These are phyloP conservation scores for Fraxinus quadrangulata DNA, from an alignment of 257 asterid genomes.

Conservation along the genomic window DNA sequence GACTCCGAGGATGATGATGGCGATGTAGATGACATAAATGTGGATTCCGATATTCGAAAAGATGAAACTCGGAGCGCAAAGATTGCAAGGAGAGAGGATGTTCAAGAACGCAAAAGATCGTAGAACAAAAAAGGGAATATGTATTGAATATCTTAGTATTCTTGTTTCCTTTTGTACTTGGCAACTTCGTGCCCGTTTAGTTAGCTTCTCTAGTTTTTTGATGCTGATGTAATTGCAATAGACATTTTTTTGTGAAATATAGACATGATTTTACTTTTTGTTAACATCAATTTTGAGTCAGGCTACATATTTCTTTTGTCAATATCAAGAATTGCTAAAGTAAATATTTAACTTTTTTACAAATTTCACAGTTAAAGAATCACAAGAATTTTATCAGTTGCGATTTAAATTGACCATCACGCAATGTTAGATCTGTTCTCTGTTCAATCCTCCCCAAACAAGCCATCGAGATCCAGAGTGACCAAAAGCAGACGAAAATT, in stretches of 20 bases:
- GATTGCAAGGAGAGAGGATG: neutral
- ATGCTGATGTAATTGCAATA: neutral
- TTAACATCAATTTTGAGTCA: too few relatives aligned
- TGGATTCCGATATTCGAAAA: constrained; percentile 2
- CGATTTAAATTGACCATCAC: too few relatives aligned
- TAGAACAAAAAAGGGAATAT: constrained; percentile 3
- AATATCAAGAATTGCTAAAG: too few relatives aligned
- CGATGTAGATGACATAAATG: neutral
- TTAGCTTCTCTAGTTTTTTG: neutral
- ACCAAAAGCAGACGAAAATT: too few relatives aligned
- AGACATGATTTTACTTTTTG: too few relatives aligned
- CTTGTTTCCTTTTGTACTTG: neutral
- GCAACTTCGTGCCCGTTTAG: neutral
- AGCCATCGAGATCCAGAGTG: too few relatives aligned
- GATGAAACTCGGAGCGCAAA: constrained; percentile 2
- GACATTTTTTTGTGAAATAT: neutral
- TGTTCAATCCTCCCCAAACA: too few relatives aligned
- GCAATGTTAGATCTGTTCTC: too few relatives aligned
- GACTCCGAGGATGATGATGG: neutral
- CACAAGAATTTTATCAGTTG: too few relatives aligned
- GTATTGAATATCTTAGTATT: neutral
- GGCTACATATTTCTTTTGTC: too few relatives aligned
- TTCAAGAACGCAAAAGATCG: neutral
- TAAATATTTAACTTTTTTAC: too few relatives aligned
- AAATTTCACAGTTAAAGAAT: too few relatives aligned